phyloP scores from a whole-genome alignment of 768 basidiomycete genomes.

The Boletales sp. region DNA sequence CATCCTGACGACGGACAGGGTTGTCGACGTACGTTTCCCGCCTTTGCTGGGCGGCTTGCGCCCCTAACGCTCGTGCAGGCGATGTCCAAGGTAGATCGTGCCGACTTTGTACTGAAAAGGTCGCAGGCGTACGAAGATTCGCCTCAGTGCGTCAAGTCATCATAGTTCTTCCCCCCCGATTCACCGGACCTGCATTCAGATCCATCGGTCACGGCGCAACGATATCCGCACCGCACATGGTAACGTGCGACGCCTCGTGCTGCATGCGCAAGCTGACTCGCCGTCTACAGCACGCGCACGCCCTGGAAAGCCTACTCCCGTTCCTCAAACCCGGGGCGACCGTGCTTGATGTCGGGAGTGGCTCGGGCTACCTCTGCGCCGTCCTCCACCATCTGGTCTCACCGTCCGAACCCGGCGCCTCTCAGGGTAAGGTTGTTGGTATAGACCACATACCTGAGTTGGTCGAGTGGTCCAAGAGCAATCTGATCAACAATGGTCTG shows the following conservation, averaged over 20 bases:
- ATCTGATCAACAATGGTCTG: constrained; percentile 66
- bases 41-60: not conserved
- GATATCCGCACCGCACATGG: constrained; percentile 97
- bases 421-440: constrained; percentile 67
- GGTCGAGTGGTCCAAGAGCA: constrained; percentile 62
- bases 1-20: constrained; percentile 54
- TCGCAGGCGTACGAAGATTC: constrained; percentile 71
- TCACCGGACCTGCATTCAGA: constrained; percentile 33
- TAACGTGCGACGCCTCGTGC: constrained; percentile 23
- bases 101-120: constrained; percentile 54
- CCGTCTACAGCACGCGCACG: constrained; percentile 75
- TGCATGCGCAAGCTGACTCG: not conserved
- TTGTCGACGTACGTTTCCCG: constrained; percentile 47
- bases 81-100: constrained; percentile 67
- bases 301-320: constrained; percentile 71
- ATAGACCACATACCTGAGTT: constrained; percentile 89
- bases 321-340: constrained; percentile 65
- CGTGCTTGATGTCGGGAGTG: constrained; percentile 88
- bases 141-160: constrained; percentile 54
- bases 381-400: constrained; percentile 74
- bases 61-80: constrained; percentile 40
- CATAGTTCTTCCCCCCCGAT: constrained; percentile 13
- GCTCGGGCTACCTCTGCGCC: constrained; percentile 83
- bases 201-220: constrained; percentile 83
- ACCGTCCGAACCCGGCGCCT: constrained; percentile 6